These are phyloP conservation scores for Fusarium cicatricum DNA, from an alignment of 2,329 filamentous ascomycete species.

Conservation along the genomic window DNA sequence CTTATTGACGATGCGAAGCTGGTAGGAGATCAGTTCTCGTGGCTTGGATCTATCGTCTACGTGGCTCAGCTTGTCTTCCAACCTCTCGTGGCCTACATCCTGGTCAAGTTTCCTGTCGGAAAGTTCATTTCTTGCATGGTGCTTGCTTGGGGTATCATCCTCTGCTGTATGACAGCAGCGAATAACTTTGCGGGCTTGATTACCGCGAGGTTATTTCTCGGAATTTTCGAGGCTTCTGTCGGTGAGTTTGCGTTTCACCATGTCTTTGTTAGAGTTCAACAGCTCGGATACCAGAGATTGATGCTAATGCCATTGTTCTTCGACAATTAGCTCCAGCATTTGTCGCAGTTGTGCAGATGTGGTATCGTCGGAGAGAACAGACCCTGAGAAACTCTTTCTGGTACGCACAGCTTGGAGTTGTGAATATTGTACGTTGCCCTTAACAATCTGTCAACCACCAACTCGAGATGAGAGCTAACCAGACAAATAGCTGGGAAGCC, in stretches of 20 bases:
- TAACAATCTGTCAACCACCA: neutral
- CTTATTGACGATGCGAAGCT: conserved; percentile 62
- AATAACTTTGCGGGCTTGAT: conserved; percentile 57
- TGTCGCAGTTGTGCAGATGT: conserved; percentile 48
- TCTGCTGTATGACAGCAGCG: conserved; percentile 61
- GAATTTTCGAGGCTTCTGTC: conserved; percentile 54
- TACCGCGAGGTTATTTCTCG: conserved; percentile 55
- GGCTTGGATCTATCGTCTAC: conserved; percentile 61
- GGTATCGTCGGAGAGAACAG: conserved; percentile 47
- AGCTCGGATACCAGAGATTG: no score
- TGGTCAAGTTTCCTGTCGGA: conserved; percentile 63
- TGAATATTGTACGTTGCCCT: conserved; percentile 33
- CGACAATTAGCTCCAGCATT: conserved; percentile 47
- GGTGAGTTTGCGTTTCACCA: no score
- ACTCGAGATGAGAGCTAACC: conserved; percentile 26
- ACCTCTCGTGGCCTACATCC: conserved; percentile 62
- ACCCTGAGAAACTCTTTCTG: conserved; percentile 39
- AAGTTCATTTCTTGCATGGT: conserved; percentile 62
- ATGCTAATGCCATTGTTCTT: no score
- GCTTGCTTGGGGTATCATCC: conserved; percentile 61
- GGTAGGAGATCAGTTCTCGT: conserved; percentile 64
- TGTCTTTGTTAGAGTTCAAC: no score
- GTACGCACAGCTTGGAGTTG: conserved; percentile 34
- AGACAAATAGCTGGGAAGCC: conserved; percentile 34
- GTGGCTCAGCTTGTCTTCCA: conserved; percentile 52